Evolutionary conservation across 2,329 filamentous ascomycete genomes (phyloP).

Genomic region (Penicillium sp.): DNA sequence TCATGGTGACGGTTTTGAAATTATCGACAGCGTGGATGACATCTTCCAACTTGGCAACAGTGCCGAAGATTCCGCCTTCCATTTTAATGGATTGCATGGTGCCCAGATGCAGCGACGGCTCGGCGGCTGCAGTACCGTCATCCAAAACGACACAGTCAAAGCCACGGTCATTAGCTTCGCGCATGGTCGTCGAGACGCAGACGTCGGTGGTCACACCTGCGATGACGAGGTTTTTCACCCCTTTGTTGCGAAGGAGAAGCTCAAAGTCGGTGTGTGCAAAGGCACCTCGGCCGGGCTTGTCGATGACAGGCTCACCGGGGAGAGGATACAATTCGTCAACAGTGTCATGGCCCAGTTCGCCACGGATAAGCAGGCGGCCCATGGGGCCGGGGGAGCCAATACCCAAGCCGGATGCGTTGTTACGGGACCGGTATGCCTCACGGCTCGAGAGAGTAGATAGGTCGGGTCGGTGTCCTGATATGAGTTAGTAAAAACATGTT

Average conservation of each 20-base stretch:
- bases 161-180: conserved; percentile 55
- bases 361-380: conserved; percentile 58
- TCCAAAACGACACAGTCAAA: conserved; percentile 54
- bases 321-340: conserved; percentile 53
- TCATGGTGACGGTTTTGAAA: conserved; percentile 41
- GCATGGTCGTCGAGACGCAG: conserved; percentile 54
- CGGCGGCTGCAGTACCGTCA: conserved; percentile 48
- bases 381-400: conserved; percentile 55
- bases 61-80: conserved; percentile 48
- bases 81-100: conserved; percentile 46
- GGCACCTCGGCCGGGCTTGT: conserved; percentile 55
- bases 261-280: conserved; percentile 57
- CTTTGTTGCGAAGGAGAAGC: conserved; percentile 49
- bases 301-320: conserved; percentile 50
- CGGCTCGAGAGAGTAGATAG: conserved; percentile 55
- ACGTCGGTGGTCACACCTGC: conserved; percentile 57
- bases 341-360: conserved; percentile 57
- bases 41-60: conserved; percentile 39
- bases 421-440: conserved; percentile 53
- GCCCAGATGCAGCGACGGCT: conserved; percentile 41
- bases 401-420: conserved; percentile 51
- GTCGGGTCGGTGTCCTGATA: conserved; percentile 48
- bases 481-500: conserved; percentile 8
- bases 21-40: conserved; percentile 43
- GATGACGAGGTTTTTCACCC: conserved; percentile 53